phyloP scores from a whole-genome alignment of 192 early-diverging fungal species.

The Coemansia sp. region DNA sequence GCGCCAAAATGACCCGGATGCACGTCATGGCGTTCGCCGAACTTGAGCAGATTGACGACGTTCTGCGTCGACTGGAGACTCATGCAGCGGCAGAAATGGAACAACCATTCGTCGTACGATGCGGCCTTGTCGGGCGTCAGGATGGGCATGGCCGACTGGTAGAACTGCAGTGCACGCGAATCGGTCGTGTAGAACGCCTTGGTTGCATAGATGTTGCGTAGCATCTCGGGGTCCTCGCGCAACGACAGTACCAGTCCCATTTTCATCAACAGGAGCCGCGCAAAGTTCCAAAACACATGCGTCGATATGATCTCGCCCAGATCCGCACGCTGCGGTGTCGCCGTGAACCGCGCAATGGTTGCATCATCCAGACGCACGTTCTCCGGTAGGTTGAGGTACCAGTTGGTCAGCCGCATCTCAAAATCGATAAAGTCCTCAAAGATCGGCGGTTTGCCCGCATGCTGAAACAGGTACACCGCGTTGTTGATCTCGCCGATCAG shows the following conservation, averaged over 20 bases:
- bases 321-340: constrained; percentile 40
- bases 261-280: constrained; percentile 49
- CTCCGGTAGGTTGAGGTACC: constrained; percentile 41
- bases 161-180: constrained; percentile 42
- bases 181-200: constrained; percentile 50
- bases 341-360: constrained; percentile 42
- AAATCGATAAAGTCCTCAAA: constrained; percentile 48
- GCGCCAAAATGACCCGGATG: constrained; percentile 51
- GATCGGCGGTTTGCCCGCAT: constrained; percentile 27
- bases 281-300: constrained; percentile 54
- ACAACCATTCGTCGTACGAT: constrained; percentile 54
- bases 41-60: constrained; percentile 45
- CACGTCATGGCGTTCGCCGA: constrained; percentile 43
- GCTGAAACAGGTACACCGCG: constrained; percentile 39
- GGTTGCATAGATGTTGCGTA: constrained; percentile 51
- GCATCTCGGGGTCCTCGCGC: constrained; percentile 39
- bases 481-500: constrained; percentile 51
- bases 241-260: constrained; percentile 54
- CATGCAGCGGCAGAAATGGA: constrained; percentile 56
- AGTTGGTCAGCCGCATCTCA: constrained; percentile 52
- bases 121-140: constrained; percentile 50
- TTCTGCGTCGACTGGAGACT: constrained; percentile 53
- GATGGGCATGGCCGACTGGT: constrained; percentile 50
- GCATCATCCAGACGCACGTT: constrained; percentile 46
- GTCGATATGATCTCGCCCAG: constrained; percentile 50